Conservation (phyloP, 2,329 filamentous ascomycete species). For the Pseudovirgaria hyperparasitica region DNA sequence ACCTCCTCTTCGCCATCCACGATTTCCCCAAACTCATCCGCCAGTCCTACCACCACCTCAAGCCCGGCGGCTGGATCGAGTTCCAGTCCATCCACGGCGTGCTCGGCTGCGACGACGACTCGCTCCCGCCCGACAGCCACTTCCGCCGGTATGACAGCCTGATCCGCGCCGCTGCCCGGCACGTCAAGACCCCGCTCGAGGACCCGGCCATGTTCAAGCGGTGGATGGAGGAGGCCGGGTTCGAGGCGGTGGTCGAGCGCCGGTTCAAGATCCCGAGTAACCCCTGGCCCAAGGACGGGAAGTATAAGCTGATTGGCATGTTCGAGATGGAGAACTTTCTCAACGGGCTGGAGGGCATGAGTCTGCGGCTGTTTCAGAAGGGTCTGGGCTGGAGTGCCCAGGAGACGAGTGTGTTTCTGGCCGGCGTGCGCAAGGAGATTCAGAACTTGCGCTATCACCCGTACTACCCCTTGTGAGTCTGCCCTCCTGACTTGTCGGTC, state of each 20-base stretch:
- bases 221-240: slow-evolving; percentile 20
- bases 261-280: slow-evolving; percentile 13
- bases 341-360: slow-evolving; percentile 27
- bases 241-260: slow-evolving; percentile 16
- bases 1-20: slow-evolving; percentile 39
- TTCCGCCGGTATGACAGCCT: too few relatives aligned
- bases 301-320: slow-evolving; percentile 5
- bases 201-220: slow-evolving; percentile 21
- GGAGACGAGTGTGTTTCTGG: slow-evolving; percentile 28
- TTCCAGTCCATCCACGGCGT: slow-evolving; percentile 33
- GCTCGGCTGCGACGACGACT: slow-evolving; percentile 25
- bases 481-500: too few relatives aligned
- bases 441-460: too few relatives aligned
- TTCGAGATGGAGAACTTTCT: slow-evolving; percentile 9
- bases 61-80: slow-evolving; percentile 37
- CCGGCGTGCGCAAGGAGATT: slow-evolving; percentile 11
- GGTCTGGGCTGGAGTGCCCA: slow-evolving; percentile 29
- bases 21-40: slow-evolving; percentile 39
- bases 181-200: too few relatives aligned
- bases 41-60: slow-evolving; percentile 33
- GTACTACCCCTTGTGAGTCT: too few relatives aligned
- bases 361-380: slow-evolving; percentile 28
- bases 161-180: too few relatives aligned
- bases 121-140: too few relatives aligned
- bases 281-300: slow-evolving; percentile 9